A percentile compares a stretch with the other conserved stretches of the same genome.
Conservation (phyloP, 2,329 filamentous ascomycete species). For the Grosmannia huntii region DNA sequence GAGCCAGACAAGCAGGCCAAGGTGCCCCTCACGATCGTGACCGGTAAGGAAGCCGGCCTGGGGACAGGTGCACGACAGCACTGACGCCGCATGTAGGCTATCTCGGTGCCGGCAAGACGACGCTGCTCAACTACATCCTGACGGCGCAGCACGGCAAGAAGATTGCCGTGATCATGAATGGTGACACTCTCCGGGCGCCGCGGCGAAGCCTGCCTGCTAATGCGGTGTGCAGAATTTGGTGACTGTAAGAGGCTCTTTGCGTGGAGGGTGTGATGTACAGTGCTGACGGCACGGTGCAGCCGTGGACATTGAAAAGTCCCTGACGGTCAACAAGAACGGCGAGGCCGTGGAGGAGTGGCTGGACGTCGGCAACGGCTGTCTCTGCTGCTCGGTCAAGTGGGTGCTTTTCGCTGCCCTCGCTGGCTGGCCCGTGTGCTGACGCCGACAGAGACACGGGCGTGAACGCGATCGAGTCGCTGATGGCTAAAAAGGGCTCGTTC, state of each 20-base stretch:
- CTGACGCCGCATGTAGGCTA: constrained; percentile 49
- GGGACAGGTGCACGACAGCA: background rate
- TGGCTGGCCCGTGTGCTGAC: constrained; percentile 1
- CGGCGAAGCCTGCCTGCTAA: background rate
- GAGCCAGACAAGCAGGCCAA: constrained; percentile 42
- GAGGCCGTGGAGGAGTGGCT: constrained; percentile 88
- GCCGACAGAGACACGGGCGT: constrained; percentile 68
- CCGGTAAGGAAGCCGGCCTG: constrained; percentile 36
- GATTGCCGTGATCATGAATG: constrained; percentile 95
- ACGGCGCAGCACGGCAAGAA: constrained; percentile 94
- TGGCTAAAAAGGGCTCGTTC: constrained; percentile 86
- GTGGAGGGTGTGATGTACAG: too few relatives aligned
- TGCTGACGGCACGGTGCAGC: constrained; percentile 33
- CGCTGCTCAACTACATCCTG: constrained; percentile 87
- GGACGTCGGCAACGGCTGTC: constrained; percentile 89
- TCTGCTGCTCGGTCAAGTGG: constrained; percentile 93
- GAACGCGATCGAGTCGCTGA: constrained; percentile 86
- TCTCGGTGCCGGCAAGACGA: constrained; percentile 90
- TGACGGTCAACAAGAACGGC: constrained; percentile 77
- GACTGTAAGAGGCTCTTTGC: constrained; percentile 15
- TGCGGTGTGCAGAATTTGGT: constrained; percentile 8
- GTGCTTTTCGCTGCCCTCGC: background rate
- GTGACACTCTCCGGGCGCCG: constrained; percentile 20
- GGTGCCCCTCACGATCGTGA: constrained; percentile 77
- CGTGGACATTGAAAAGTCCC: constrained; percentile 86